Conservation (phyloP, 148 eudicot species). For the Rhododendron griersonianum region DNA sequence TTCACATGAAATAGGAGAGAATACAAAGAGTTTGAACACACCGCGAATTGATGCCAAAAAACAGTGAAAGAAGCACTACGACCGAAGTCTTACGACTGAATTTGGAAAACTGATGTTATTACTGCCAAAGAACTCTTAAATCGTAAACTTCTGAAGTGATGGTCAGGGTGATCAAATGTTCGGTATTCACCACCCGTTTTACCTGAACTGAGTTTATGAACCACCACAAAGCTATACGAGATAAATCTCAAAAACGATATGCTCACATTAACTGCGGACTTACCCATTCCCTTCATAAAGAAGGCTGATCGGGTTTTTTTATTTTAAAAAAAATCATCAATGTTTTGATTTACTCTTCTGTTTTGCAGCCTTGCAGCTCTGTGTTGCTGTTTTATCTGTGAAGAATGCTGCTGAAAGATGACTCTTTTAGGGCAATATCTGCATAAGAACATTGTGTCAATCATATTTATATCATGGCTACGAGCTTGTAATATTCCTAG, state of each 20-base stretch:
- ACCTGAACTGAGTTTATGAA: too few relatives aligned
- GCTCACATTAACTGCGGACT: neutral
- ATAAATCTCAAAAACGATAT: neutral
- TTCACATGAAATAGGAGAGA: neutral
- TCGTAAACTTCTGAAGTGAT: neutral
- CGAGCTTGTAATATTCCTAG: neutral
- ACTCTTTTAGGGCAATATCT: neutral
- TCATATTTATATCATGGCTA: neutral
- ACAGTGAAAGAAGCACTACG: neutral
- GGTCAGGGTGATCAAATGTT: neutral
- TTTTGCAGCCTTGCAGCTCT: conserved; percentile 52
- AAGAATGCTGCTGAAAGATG: conserved; percentile 27
- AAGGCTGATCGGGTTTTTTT: neutral
- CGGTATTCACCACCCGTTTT: neutral
- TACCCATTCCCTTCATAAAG: neutral
- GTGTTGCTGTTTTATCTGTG: conserved; percentile 68
- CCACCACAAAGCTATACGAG: neutral
- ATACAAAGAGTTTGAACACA: neutral
- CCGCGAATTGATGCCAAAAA: neutral
- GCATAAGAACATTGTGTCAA: neutral
- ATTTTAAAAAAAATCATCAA: neutral
- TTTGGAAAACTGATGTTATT: neutral
- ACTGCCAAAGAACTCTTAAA: neutral
- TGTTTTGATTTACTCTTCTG: neutral
- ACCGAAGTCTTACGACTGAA: neutral